These are phyloP conservation scores for Lichtheimia corymbifera DNA, from an alignment of 371 early-diverging fungal genomes.

Conservation along the genomic window DNA sequence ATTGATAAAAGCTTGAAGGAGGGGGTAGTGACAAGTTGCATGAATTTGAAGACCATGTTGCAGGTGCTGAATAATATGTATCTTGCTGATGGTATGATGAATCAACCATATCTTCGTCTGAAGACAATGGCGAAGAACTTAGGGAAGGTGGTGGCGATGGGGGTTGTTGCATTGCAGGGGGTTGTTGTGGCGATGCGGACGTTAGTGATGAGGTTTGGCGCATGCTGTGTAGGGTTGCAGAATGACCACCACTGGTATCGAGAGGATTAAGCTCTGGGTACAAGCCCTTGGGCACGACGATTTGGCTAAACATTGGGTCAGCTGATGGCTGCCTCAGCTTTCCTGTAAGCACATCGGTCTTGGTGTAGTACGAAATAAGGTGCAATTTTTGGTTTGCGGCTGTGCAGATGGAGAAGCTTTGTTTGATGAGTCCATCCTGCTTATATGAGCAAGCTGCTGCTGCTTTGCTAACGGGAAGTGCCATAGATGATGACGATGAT, in stretches of 20 bases:
- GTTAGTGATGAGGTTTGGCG: conserved; percentile 15
- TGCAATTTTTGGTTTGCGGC: conserved; percentile 79
- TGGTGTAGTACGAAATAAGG: conserved; percentile 85
- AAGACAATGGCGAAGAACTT: conserved; percentile 3
- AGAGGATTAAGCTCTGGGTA: conserved; percentile 63
- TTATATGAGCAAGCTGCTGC: conserved; percentile 55
- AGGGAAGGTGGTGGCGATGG: conserved; percentile 12
- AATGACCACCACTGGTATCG: conserved; percentile 49
- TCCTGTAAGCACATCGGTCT: conserved; percentile 65
- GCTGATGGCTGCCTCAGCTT: conserved; percentile 52
- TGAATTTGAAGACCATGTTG: conserved; percentile 1
- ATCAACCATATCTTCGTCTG: conserved; percentile 11
- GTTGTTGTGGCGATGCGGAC: conserved; percentile 4
- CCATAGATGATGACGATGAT: conserved; percentile 2
- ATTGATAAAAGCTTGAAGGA: neutral
- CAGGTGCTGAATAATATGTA: conserved; percentile 6
- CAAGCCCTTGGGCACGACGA: conserved; percentile 61
- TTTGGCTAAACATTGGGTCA: conserved; percentile 52
- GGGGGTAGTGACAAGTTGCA: conserved; percentile 5
- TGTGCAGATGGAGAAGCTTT: conserved; percentile 69
- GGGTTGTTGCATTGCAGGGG: neutral
- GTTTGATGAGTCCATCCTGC: conserved; percentile 61
- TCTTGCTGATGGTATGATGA: conserved; percentile 4
- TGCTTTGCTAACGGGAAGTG: conserved; percentile 23
- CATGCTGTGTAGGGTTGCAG: conserved; percentile 48